These are phyloP conservation scores for Phytophthora colocasiae DNA, from an alignment of 352 stramenopile species.

Conservation along the genomic window DNA sequence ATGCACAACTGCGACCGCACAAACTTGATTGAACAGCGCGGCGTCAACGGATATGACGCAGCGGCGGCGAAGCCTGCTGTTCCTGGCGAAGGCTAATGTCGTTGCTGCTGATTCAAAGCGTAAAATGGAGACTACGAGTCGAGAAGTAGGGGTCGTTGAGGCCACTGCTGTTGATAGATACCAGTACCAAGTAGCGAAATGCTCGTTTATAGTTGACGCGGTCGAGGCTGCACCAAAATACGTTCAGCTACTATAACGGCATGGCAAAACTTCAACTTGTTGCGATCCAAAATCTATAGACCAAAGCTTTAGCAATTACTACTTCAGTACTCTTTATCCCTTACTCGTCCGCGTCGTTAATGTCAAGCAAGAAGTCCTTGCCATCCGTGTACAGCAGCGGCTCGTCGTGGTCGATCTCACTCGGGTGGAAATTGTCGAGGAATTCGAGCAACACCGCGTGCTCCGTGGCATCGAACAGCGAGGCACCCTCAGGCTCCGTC, in stretches of 20 bases:
- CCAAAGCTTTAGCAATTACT: neutral
- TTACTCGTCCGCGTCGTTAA: neutral
- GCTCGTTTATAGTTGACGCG: conserved; percentile 3
- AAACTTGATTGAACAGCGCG: conserved; percentile 23
- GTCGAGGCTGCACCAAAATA: neutral
- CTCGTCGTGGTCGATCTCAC: conserved; percentile 28
- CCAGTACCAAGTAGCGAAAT: neutral
- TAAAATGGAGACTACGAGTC: neutral
- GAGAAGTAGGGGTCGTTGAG: neutral
- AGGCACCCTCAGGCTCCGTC: conserved; percentile 3
- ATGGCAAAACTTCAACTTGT: conserved; percentile 13
- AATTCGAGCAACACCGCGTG: conserved; percentile 30
- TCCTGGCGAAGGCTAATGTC: neutral
- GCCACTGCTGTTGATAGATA: neutral
- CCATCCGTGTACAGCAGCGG: conserved; percentile 19
- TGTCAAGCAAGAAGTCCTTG: conserved; percentile 10
- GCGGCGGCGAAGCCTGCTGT: neutral
- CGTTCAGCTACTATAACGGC: neutral
- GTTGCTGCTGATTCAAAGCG: neutral
- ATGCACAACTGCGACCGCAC: conserved; percentile 18
- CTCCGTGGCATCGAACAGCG: conserved; percentile 14
- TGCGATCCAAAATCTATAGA: conserved; percentile 1
- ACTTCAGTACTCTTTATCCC: too few species aligned
- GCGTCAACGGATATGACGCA: conserved; percentile 15
- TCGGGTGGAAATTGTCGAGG: conserved; percentile 32